A percentile compares a stretch with the other conserved stretches of the same genome.
phyloP scores from a whole-genome alignment of 2,329 filamentous ascomycete species.

The Periglandula ipomoeae region DNA sequence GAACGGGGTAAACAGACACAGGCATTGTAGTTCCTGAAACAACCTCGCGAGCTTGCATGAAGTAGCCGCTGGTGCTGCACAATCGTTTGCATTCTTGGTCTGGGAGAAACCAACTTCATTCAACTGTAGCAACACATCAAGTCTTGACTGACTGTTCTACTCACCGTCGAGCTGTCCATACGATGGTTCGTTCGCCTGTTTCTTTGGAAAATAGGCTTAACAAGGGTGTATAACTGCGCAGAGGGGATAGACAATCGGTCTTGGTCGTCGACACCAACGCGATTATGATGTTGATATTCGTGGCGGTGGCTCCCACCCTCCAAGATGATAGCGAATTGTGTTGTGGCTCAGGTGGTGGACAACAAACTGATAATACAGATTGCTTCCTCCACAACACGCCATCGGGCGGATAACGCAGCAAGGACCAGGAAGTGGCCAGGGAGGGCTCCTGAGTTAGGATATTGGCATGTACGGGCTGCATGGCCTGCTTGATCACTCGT shows the following conservation, averaged over 20 bases:
- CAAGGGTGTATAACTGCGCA: too few relatives aligned
- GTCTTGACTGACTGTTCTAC: too few relatives aligned
- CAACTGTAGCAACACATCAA: too few relatives aligned
- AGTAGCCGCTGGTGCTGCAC: background rate
- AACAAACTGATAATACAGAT: background rate
- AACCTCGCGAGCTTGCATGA: background rate
- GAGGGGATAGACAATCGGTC: too few relatives aligned
- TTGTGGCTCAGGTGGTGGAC: background rate
- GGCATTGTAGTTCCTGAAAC: background rate
- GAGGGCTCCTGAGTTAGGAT: background rate
- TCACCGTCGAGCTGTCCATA: too few relatives aligned
- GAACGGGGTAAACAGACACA: background rate
- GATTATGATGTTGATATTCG: background rate
- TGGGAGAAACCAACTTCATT: too few relatives aligned
- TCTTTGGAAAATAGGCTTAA: too few relatives aligned
- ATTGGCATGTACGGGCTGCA: background rate
- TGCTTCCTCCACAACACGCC: background rate
- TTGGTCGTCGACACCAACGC: background rate
- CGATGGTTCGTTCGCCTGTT: too few relatives aligned
- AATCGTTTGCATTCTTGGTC: background rate
- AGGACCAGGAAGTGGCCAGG: background rate
- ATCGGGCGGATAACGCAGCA: background rate
- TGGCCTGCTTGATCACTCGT: background rate
- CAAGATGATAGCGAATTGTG: background rate
- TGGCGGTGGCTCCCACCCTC: slow-evolving; percentile 1